Conservation (phyloP, 805 yeast genomes). For the Starmerella stigmatis region DNA sequence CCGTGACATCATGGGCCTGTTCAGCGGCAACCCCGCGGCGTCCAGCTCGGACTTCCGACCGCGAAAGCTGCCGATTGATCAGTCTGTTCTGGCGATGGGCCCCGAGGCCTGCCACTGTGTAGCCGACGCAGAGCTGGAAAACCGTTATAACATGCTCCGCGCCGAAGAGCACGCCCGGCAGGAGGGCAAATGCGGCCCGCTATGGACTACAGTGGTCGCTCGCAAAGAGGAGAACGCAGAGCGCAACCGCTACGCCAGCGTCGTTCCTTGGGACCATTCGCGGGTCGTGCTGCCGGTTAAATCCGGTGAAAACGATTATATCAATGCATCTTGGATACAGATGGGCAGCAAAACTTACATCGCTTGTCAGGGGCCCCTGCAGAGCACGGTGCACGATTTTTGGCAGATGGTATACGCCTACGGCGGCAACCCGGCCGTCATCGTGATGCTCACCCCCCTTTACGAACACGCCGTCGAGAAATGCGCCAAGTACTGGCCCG, state of each 20-base stretch:
- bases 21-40: slow-evolving; percentile 4
- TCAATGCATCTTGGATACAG: slow-evolving; percentile 73
- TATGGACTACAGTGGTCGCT: slow-evolving; percentile 24
- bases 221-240: slow-evolving; percentile 20
- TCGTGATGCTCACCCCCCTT: slow-evolving; percentile 69
- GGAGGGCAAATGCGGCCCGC: slow-evolving; percentile 25
- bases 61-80: slow-evolving; percentile 22
- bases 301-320: slow-evolving; percentile 44
- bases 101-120: slow-evolving; percentile 26
- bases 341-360: slow-evolving; percentile 39
- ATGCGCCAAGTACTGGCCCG: slow-evolving; percentile 75
- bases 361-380: slow-evolving; percentile 85
- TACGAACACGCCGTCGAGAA: slow-evolving; percentile 68
- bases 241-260: slow-evolving; percentile 52
- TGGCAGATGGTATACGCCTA: slow-evolving; percentile 69
- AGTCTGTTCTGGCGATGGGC: slow-evolving; percentile 14
- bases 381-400: slow-evolving; percentile 66
- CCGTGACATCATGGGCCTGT: slow-evolving; percentile 2
- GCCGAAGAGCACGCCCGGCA: slow-evolving; percentile 28
- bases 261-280: slow-evolving; percentile 55
- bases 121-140: slow-evolving; percentile 24
- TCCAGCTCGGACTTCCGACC: slow-evolving; percentile 10
- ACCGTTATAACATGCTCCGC: slow-evolving; percentile 24
- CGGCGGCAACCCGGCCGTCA: slow-evolving; percentile 52
- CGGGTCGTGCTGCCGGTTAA: slow-evolving; percentile 38